These are phyloP conservation scores for Nannochloris sp. DNA, from an alignment of 139 green algal genomes.

Conservation along the genomic window DNA sequence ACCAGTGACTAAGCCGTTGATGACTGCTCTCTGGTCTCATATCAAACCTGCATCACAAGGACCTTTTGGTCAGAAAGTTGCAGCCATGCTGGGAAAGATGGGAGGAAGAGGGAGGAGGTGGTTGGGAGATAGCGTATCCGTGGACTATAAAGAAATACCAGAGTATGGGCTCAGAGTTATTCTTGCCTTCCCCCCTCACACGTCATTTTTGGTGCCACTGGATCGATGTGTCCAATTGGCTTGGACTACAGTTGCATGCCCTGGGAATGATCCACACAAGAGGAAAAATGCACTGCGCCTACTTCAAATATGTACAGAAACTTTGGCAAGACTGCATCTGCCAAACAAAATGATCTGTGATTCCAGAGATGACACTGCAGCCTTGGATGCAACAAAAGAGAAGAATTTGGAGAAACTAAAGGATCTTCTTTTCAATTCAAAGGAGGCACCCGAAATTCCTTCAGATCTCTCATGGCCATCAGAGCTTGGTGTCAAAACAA, in stretches of 20 bases:
- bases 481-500: slow-evolving; percentile 68
- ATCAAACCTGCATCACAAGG: slow-evolving; percentile 59
- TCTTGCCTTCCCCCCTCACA: slow-evolving; percentile 82
- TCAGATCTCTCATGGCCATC: slow-evolving; percentile 14
- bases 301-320: slow-evolving; percentile 12
- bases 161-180: slow-evolving; percentile 94
- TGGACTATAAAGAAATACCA: slow-evolving; percentile 82
- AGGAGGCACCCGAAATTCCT: slow-evolving; percentile 1
- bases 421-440: slow-evolving; percentile 6
- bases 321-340: slow-evolving; percentile 10
- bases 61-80: slow-evolving; percentile 59
- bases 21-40: slow-evolving; percentile 76
- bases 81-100: slow-evolving; percentile 91
- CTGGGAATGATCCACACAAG: not conserved
- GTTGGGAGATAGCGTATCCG: slow-evolving; percentile 52
- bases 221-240: slow-evolving; percentile 65
- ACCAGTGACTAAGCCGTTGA: slow-evolving; percentile 60
- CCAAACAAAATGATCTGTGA: slow-evolving; percentile 7
- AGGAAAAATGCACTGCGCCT: slow-evolving; percentile 4
- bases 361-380: not conserved
- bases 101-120: slow-evolving; percentile 82
- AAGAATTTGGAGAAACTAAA: slow-evolving; percentile 27
- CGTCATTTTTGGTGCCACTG: slow-evolving; percentile 87
- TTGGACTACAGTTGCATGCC: not conserved
- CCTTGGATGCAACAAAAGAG: slow-evolving; percentile 10